These are phyloP conservation scores for Agaricus blazei DNA, from an alignment of 768 basidiomycete species.

Conservation along the genomic window DNA sequence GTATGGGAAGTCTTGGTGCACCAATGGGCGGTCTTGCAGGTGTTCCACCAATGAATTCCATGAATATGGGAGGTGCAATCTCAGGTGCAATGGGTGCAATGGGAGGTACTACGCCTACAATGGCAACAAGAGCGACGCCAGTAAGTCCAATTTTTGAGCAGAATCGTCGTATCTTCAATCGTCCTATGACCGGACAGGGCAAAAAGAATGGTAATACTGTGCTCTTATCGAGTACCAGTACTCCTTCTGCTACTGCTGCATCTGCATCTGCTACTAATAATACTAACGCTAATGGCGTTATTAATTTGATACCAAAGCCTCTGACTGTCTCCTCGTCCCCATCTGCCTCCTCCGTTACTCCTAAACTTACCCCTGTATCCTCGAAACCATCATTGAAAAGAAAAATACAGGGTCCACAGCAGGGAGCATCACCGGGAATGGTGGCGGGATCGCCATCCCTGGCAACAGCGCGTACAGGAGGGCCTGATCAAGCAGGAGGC, in stretches of 20 bases:
- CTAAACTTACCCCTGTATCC: constrained; percentile 37
- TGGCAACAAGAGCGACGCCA: background rate
- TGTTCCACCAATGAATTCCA: background rate
- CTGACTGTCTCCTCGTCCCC: constrained; percentile 20
- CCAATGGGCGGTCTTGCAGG: background rate
- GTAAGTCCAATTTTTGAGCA: constrained; percentile 3
- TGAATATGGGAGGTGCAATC: background rate
- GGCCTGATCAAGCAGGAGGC: constrained; percentile 36
- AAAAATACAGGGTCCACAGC: constrained; percentile 38
- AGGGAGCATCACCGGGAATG: constrained; percentile 34
- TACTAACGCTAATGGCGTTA: constrained; percentile 12
- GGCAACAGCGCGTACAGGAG: constrained; percentile 48
- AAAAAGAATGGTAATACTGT: background rate
- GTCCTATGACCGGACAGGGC: background rate
- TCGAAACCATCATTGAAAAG: constrained; percentile 49
- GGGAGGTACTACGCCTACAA: constrained; percentile 3
- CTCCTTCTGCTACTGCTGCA: background rate
- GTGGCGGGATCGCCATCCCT: constrained; percentile 40
- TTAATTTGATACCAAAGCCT: constrained; percentile 16
- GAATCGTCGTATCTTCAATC: background rate
- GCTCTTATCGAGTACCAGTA: background rate
- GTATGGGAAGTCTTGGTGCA: background rate
- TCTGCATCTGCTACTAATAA: background rate
- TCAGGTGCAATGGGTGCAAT: background rate
- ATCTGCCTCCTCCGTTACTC: background rate